Conservation (phyloP, 441 rosid genomes). For the Pelargonium cotyledonis region DNA sequence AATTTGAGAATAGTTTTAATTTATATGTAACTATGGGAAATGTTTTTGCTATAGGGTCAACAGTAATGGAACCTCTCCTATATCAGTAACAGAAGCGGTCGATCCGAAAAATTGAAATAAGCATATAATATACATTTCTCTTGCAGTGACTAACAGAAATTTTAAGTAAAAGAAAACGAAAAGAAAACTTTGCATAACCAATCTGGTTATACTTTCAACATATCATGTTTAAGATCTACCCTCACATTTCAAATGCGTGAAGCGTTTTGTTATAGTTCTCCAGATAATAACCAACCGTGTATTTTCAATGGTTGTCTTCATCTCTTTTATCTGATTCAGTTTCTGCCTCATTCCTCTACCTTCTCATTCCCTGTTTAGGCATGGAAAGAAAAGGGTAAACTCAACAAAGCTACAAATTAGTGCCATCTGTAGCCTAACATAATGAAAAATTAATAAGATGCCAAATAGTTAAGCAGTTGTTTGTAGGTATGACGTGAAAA, state of each 20-base stretch:
- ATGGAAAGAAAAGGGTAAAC: background rate
- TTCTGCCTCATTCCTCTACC: background rate
- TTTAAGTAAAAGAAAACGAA: background rate
- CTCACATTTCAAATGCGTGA: background rate
- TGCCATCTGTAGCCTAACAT: background rate
- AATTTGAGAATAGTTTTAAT: too few species aligned
- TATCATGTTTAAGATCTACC: background rate
- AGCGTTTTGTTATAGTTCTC: background rate
- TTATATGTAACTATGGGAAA: background rate
- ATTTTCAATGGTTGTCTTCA: background rate
- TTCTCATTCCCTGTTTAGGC: background rate
- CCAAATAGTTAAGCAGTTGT: too few species aligned
- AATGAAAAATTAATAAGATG: background rate
- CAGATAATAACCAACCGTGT: background rate
- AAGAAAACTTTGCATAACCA: background rate
- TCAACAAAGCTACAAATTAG: background rate
- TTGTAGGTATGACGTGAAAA: too few species aligned
- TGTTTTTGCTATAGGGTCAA: background rate
- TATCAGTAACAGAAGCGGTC: too few species aligned
- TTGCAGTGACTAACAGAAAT: background rate
- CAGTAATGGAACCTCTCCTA: background rate
- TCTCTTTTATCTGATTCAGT: background rate
- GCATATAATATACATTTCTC: background rate
- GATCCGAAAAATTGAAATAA: background rate
- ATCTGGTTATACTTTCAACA: background rate